Base-by-base conservation (phyloP, 176 grass and related monocot genomes). In the bread wheat (Triticum aestivum) region DNA sequence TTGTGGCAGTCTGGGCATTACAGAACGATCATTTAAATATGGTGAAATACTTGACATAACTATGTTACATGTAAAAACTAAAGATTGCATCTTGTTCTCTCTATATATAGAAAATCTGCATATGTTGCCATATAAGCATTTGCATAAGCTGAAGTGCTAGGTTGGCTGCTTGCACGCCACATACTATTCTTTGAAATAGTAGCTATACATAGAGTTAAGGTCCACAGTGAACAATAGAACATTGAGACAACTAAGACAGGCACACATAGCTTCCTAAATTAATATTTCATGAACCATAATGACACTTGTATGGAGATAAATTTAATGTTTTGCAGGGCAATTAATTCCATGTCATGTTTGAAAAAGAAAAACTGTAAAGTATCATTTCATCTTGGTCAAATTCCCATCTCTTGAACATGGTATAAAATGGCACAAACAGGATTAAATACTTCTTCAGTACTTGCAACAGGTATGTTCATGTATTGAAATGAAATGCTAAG, bases 71-170 rank as follows among this genome's bases (percentile, higher is more conserved):
- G 54, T 21, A 82, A 68, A 52, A 34, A 49, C 18, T 69, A 34
- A 27, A 76, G 27, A 33, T 27, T 44, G 64, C 39, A 8, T 82
- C 33, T n/a, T 69, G 39, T 68, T 52, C 49, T 64, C 34, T 82
- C 44, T 29, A 1, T 69, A 35, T 34, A 69, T 68, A 51, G 6
- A 18, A 66, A 67, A 69, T 23, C 24, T 67, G 7, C 79, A 81
- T 33, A 81, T 81, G 39, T 29, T 39, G 78, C 38, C 61, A 81
- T 32, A 81, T 44, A 81, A 26, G 39, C 62, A 4, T 64, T 54
- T 23, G 29, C 49, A 35, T 77, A 77, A 34, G 74, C 75, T 62
- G 49, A 79, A 79, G 75, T 77, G 15, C 75, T 78, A 78, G 51
- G 9, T 35, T 59, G 67, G 67, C 67, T 71, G 34, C 68, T 34